Evolutionary conservation across 345 rosid genomes (phyloP), one percentile per base, ranked within the genome.

Genomic region (Linum usitatissimum): DNA sequence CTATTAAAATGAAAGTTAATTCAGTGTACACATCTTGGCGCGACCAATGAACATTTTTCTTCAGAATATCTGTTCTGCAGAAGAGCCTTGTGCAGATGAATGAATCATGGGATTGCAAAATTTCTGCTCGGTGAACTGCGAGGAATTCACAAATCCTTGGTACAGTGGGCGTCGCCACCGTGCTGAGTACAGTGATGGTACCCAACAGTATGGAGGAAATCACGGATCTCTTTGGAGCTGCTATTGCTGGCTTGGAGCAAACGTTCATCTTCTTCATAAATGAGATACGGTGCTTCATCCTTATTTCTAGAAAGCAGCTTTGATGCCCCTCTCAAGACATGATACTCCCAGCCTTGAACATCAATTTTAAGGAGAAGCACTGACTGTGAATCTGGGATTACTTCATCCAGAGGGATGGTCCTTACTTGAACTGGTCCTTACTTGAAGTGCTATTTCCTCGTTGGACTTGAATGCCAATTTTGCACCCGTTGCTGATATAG

Each of bases 331-430:
- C 82, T 93, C 63, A 93, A 54, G 9, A 93, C 99, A 59, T 90
- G 97, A 75, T 83, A 78, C 70, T 93, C 97, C 97, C 99, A 93
- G 61, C 97, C 99, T 73, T 90, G 99, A 69, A 93, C 97, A 58
- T 93, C 99, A 54, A 90, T 82, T 78, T 93, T 90, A 61, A 93
- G 68, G 49, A 93, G 75, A 69, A 86, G 75, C 63, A 93, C 84
- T 2, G 78, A 67, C 63, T 81, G 82, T 3, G 84, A 75, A 45
- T 83, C 84, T 0, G 85, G 73, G 66, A 90, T 79, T 21, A 93
- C 69, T 58, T 90, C 81, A 28, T 90, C 99, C 13, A 93, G 91
- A 17, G 90, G 92, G 59, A 93, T 78, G 21, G 96, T 68, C 75
- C 82, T 86, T 40, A 93, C 92, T 83, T 87, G 90, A 18, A 93